Base-by-base conservation (phyloP, 2,329 filamentous ascomycete genomes). In the Alternaria gansuensis region DNA sequence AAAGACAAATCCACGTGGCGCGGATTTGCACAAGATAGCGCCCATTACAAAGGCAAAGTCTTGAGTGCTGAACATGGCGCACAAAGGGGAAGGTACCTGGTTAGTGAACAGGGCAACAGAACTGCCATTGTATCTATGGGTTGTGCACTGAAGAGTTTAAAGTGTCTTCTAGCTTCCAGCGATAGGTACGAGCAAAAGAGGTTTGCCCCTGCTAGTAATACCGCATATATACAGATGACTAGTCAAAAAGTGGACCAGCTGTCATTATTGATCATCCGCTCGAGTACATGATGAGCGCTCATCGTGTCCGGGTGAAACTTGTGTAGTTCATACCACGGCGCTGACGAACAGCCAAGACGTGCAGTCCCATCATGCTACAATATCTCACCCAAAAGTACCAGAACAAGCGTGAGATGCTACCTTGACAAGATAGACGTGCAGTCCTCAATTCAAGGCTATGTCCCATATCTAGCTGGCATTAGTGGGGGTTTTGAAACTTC, bases 401-500 rank as follows among this genome's bases (percentile, higher is more conserved):
- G 40, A 49, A 37, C 43, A 44, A 37, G 46, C 40, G 51, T 57
- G 51, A 60, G 26, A 52, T 62, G 62, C 65, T 67, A 69, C 68
- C 66, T 67, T 58, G 33, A 63, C 50, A 57, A 37, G 56, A 55
- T 48, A 60, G 40, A 43, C 33, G 40, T 45, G 45, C 21, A 50
- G 46, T 48, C 43, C 41, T 51, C 39, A 54, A 23, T 26, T 34
- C 51, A 48, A 49, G 50, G 44, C 31, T 45, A 44, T 53, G 60
- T 40, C 51, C 36, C 43, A 59, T 60, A 48, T 54, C 64, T 67
- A 59, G 17, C 51, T 51, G 58, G 63, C 67, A 73, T 76, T 75
- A 75, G 73, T 73, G 59, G 60, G 68, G 59, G 59, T 59, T 57
- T 64, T 53, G 56, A 65, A 48, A 10, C 48, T 21, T 65, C 49